Conservation (phyloP, 2,329 filamentous ascomycete genomes). For the Xylariaceae sp. region DNA sequence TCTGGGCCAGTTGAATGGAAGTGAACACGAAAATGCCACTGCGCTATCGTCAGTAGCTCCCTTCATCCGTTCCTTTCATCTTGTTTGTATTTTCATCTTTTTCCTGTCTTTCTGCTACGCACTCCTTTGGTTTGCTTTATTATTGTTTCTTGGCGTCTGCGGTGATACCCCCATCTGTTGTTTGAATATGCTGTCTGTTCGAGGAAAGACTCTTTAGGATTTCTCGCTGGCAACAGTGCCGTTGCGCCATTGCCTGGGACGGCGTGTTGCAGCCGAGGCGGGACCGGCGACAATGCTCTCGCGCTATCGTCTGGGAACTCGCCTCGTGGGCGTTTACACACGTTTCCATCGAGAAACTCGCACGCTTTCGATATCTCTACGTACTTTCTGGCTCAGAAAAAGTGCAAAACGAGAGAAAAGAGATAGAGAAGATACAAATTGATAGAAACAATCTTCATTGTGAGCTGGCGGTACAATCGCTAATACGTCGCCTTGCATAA, state of each 20-base stretch:
- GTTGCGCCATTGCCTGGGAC: conserved; percentile 43
- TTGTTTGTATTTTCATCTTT: conserved; percentile 12
- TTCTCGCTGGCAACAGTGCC: conserved; percentile 40
- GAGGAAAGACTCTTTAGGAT: conserved; percentile 24
- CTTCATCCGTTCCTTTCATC: conserved; percentile 18
- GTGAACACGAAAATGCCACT: conserved; percentile 34
- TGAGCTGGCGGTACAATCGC: conserved; percentile 19
- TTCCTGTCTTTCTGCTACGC: conserved; percentile 12
- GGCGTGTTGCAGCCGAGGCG: conserved; percentile 41
- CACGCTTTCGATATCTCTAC: conserved; percentile 1
- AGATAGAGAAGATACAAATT: no score
- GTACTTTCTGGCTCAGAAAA: no score
- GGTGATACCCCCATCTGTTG: conserved; percentile 49
- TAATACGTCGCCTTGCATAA: conserved; percentile 21
- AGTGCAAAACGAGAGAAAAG: conserved; percentile 1
- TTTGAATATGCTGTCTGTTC: conserved; percentile 47
- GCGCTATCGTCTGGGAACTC: conserved; percentile 43
- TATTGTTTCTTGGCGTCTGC: conserved; percentile 27
- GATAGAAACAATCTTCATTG: conserved; percentile 5
- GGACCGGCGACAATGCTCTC: conserved; percentile 46
- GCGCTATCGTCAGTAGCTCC: conserved; percentile 32
- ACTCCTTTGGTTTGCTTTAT: no score
- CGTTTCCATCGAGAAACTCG: conserved; percentile 17
- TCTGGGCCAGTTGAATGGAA: conserved; percentile 18
- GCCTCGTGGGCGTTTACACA: conserved; percentile 32